A percentile compares a stretch with the other conserved stretches of the same genome.
Conservation (phyloP, 2,329 filamentous ascomycete species). For the Scytalidium sp. region DNA sequence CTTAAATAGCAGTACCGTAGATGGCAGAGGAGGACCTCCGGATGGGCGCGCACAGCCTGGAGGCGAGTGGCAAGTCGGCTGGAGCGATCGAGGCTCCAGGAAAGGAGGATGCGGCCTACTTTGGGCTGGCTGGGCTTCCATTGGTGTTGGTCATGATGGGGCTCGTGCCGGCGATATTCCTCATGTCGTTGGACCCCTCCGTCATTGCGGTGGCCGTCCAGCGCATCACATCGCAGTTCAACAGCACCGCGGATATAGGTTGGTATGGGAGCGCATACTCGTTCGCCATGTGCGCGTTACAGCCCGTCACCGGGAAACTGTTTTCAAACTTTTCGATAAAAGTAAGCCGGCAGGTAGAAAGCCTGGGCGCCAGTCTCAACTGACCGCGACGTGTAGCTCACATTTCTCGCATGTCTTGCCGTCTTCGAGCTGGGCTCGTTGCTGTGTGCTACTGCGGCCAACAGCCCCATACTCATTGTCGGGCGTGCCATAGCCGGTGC, state of each 20-base stretch:
- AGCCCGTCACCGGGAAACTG: not conserved
- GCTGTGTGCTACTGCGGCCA: conserved; percentile 37
- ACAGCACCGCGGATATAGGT: conserved; percentile 45
- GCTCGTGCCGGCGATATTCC: conserved; percentile 40
- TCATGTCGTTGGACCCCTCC: conserved; percentile 43
- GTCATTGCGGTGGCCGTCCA: conserved; percentile 52
- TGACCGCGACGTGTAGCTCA: not conserved
- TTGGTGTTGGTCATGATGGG: conserved; percentile 23
- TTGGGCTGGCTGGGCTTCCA: not conserved
- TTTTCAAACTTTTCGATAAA: not conserved
- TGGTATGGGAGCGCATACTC: conserved; percentile 34
- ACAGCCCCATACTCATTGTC: conserved; percentile 39
- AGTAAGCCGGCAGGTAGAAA: not conserved
- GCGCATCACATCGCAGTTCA: conserved; percentile 48
- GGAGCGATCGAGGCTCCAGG: not conserved
- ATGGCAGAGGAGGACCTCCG: not conserved
- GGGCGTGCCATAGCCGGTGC: conserved; percentile 45
- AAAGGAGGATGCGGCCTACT: not conserved
- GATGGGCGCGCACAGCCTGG: not conserved
- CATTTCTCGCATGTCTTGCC: conserved; percentile 33
- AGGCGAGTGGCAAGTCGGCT: not conserved
- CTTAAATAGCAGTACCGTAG: not conserved
- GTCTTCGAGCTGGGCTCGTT: conserved; percentile 53
- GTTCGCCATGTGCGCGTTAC: not conserved
- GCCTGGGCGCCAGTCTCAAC: not conserved